A percentile compares a stretch with the other conserved stretches of the same genome.
phyloP scores from a whole-genome alignment of 1,284 basidiomycete genomes.

The Farysia itapuensis region DNA sequence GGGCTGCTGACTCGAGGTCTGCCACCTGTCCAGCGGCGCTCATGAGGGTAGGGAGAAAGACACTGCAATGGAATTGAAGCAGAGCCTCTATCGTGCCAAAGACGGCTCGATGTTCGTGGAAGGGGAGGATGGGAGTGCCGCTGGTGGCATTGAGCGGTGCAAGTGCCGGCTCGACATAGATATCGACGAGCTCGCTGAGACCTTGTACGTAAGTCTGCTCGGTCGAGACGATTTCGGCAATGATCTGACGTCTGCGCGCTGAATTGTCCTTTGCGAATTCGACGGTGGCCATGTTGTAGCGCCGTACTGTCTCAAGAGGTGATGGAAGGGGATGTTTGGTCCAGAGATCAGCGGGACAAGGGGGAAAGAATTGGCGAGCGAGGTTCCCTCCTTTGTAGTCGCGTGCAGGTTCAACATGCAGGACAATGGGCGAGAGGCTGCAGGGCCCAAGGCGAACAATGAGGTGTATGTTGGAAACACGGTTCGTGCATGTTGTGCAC shows the following conservation, averaged over 20 bases:
- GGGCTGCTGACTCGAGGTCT: constrained; percentile 61
- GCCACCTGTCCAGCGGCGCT: constrained; percentile 62
- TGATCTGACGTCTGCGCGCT: constrained; percentile 50
- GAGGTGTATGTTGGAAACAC: too few species aligned
- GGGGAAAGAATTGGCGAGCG: too few species aligned
- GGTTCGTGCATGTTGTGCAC: too few species aligned
- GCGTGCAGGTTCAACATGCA: too few species aligned
- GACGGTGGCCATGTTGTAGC: too few species aligned
- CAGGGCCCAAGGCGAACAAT: too few species aligned
- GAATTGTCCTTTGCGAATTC: constrained; percentile 60
- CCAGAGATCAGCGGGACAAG: too few species aligned
- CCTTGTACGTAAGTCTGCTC: constrained; percentile 94
- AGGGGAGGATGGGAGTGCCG: constrained; percentile 78
- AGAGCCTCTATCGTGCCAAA: constrained; percentile 89
- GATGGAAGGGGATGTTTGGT: too few species aligned
- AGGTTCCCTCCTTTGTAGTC: too few species aligned
- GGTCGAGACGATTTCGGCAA: constrained; percentile 68
- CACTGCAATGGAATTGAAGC: constrained; percentile 86
- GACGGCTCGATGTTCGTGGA: constrained; percentile 81
- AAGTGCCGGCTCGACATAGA: constrained; percentile 87
- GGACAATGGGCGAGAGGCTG: too few species aligned
- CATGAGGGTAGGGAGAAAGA: constrained; percentile 86
- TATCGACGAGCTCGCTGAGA: constrained; percentile 86
- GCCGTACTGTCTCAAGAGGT: background rate
- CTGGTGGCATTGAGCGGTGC: constrained; percentile 64